phyloP scores from a whole-genome alignment of 139 green algal genomes.

The Micractinium sp. region DNA sequence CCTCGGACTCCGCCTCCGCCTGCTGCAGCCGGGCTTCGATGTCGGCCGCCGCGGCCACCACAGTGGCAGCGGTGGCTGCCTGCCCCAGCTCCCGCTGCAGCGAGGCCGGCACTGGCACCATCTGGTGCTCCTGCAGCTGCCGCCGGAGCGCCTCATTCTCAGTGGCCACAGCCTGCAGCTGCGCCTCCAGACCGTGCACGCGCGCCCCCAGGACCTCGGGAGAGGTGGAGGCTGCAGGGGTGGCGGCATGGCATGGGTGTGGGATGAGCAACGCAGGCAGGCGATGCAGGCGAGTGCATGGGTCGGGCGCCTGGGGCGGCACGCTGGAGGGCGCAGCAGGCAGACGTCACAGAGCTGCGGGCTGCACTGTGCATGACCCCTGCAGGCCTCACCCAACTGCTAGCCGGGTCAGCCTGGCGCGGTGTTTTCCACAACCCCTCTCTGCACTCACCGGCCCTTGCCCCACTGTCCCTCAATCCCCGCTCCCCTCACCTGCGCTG shows the following conservation, averaged over 20 bases:
- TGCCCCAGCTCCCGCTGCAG: slow-evolving; percentile 8
- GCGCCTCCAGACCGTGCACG: neutral
- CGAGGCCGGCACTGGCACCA: slow-evolving; percentile 8
- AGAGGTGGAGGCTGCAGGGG: neutral
- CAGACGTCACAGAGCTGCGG: too few species aligned
- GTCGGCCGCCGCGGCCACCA: slow-evolving; percentile 4
- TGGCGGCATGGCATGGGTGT: neutral
- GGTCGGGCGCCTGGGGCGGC: too few species aligned
- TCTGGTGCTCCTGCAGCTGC: slow-evolving; percentile 6
- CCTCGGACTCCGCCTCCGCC: neutral
- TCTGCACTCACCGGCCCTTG: too few species aligned
- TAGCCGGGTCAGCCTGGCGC: too few species aligned
- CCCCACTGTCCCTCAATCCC: too few species aligned
- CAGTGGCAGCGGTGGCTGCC: neutral
- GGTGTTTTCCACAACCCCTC: too few species aligned
- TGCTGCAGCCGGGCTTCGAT: slow-evolving; percentile 4
- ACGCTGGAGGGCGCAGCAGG: too few species aligned
- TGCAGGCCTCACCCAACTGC: too few species aligned
- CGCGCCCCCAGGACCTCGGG: neutral
- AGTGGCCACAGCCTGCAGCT: neutral
- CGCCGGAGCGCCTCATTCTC: neutral
- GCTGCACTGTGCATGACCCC: too few species aligned
- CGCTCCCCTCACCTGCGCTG: neutral
- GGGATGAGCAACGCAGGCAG: too few species aligned
- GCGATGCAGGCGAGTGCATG: too few species aligned